Conservation (phyloP, 2,329 filamentous ascomycete genomes). For the Neoarthrinium moseri region DNA sequence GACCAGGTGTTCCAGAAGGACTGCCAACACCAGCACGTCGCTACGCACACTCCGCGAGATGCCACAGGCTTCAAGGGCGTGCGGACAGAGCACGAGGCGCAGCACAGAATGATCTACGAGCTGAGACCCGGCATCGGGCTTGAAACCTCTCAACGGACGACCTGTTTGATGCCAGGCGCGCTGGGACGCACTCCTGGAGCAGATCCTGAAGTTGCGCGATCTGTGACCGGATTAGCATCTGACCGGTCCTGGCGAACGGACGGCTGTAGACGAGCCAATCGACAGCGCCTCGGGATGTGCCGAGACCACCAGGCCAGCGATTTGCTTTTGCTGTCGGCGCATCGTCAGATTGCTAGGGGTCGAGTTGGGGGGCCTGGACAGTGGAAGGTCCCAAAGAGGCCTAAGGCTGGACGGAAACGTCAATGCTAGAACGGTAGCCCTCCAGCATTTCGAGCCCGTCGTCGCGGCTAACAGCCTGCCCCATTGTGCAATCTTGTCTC, state of each 20-base stretch:
- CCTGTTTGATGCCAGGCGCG: conserved; percentile 21
- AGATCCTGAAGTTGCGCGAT: conserved; percentile 15
- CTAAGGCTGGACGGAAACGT: neutral
- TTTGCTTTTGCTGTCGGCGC: conserved; percentile 7
- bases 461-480: neutral
- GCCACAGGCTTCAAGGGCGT: conserved; percentile 5
- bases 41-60: no score
- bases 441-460: neutral
- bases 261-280: conserved; percentile 11
- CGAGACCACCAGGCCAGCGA: conserved; percentile 17
- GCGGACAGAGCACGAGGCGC: conserved; percentile 22
- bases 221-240: conserved; percentile 30
- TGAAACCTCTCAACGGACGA: conserved; percentile 34
- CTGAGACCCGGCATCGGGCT: conserved; percentile 39
- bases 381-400: neutral
- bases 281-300: conserved; percentile 19
- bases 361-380: neutral
- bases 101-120: conserved; percentile 34
- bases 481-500: neutral
- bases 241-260: conserved; percentile 20
- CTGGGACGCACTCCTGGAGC: conserved; percentile 14
- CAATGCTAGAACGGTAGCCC: neutral
- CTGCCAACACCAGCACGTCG: no score
- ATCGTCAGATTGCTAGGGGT: conserved; percentile 4
- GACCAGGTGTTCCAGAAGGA: conserved; percentile 9